Conservation (phyloP, 257 asterid genomes). For the Echites panduratus region DNA sequence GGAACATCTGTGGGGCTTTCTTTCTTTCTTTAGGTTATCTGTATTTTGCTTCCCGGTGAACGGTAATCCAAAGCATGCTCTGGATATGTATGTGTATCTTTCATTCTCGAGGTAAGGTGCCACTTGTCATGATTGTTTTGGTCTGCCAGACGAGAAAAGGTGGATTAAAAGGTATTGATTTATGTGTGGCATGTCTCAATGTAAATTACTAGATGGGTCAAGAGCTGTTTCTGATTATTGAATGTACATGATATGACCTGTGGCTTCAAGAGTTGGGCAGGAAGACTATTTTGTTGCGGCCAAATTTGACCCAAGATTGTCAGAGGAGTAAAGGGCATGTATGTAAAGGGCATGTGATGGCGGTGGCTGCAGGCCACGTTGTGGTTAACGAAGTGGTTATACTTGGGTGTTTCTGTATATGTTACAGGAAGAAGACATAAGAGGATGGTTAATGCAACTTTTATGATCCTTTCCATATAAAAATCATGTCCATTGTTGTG, state of each 20-base stretch:
- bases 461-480: background rate
- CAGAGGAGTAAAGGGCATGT: background rate
- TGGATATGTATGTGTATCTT: background rate
- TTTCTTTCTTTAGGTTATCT: background rate
- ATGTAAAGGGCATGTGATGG: slow-evolving; percentile 1
- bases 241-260: slow-evolving; percentile 7
- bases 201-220: slow-evolving; percentile 3
- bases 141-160: slow-evolving; percentile 1
- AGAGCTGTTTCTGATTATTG: slow-evolving; percentile 14
- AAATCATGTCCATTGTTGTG: background rate
- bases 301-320: background rate
- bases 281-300: background rate
- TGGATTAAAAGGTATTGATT: slow-evolving; percentile 3
- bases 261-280: slow-evolving; percentile 6
- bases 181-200: background rate
- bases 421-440: background rate
- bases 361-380: background rate
- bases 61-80: background rate
- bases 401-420: slow-evolving; percentile 2
- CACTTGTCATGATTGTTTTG: background rate
- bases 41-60: background rate
- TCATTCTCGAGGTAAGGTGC: background rate
- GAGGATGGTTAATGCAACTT: slow-evolving; percentile 4
- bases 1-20: background rate
- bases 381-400: background rate